Base-by-base conservation (phyloP, 352 stramenopile species). In the Phytophthora aleatoria region DNA sequence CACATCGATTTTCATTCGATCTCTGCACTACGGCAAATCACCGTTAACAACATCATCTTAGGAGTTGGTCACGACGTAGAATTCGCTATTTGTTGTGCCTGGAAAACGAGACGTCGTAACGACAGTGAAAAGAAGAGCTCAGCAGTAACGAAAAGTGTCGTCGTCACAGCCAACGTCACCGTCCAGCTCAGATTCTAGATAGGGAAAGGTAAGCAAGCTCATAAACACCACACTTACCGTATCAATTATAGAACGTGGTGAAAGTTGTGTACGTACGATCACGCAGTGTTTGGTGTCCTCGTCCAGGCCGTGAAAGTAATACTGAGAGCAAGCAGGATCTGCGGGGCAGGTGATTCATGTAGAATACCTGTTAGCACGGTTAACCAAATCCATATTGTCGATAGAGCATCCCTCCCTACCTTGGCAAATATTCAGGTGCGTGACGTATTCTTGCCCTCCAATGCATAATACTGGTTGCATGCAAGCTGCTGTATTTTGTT, bases 291-390 rank as follows among this genome's bases (percentile, higher is more conserved):
- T 89, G 11, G 71, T 71, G 0, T 20, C 20, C 20, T 20, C 20
- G 0, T 20, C 20, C 20, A 20, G 20, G 20, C 20, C 20, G 56
- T 91, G 76, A 50, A 90, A 91, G 61, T 85, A 90, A 56, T 84
- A 88, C n/a, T 61, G 55, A 10, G 76, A 74, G 47, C 83, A 92
- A 12, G 83, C 71, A 2, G 83, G 83, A 42, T 90, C 82, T 91
- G 16, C 33, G 48, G 8, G 35, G 8, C 28, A 44, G 13, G 12
- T 10, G 33, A 30, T 16, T 16, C 1, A 53, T 20, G 20, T 20
- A 20, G 0, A 20, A 20, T 20, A 45, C 28, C 9, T 9, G 15
- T 41, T 49, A 60, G 24, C 42, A 54, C 20, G 20, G 20, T 20
- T 20, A 20, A 20, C 20, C 20, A 20, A 20, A 20, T 20, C 20